These are phyloP conservation scores for Solanum medicagineum DNA, from an alignment of 257 asterid genomes.

Conservation along the genomic window DNA sequence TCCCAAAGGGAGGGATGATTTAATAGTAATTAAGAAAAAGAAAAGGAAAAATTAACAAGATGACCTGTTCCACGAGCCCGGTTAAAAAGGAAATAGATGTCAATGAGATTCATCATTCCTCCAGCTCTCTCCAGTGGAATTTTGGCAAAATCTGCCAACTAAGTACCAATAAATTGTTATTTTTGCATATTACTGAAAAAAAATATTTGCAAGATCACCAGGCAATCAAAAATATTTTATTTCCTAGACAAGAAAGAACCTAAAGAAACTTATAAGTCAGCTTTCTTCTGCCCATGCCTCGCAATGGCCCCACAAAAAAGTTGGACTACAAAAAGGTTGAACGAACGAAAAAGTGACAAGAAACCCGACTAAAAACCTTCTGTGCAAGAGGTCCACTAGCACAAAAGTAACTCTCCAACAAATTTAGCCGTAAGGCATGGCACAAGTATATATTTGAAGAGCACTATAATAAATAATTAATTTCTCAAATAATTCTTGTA, in stretches of 20 bases:
- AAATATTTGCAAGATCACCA: background rate
- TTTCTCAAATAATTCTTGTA: too few relatives aligned
- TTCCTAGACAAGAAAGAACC: background rate
- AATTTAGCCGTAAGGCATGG: too few relatives aligned
- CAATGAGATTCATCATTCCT: constrained; percentile 86
- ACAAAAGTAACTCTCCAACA: too few relatives aligned
- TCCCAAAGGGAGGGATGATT: background rate
- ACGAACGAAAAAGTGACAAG: background rate
- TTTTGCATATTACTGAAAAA: background rate
- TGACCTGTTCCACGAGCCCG: constrained; percentile 99
- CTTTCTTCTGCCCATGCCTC: background rate
- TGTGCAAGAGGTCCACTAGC: too few relatives aligned
- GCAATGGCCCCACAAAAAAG: background rate
- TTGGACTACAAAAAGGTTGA: background rate
- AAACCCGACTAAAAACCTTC: background rate
- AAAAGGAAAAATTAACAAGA: background rate
- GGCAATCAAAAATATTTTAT: background rate
- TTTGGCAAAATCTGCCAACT: constrained; percentile 95
- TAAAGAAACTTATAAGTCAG: background rate
- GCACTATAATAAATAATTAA: too few relatives aligned
- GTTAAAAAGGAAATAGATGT: constrained; percentile 88
- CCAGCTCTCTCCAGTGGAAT: constrained; percentile 85
- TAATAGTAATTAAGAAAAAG: background rate
- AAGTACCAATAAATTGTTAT: constrained; percentile 14
- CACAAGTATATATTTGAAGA: too few relatives aligned